Evolutionary conservation across 2,329 filamentous ascomycete species (phyloP).

Genomic region (Ophiognomonia clavigignenti-juglandacearum): DNA sequence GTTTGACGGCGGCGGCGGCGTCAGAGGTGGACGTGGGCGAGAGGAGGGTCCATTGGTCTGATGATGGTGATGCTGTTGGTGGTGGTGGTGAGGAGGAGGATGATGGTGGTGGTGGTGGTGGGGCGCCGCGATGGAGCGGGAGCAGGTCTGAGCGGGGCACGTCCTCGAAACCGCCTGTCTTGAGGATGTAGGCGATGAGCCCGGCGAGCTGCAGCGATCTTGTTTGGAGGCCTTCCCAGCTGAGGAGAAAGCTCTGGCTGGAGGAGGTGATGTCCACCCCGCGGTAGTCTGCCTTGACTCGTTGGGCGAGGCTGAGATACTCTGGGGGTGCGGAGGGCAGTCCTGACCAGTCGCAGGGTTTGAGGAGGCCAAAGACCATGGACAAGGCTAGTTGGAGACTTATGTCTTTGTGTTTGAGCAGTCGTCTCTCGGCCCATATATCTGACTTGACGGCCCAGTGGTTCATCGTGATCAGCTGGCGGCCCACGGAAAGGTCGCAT

Average conservation of each 20-base stretch:
- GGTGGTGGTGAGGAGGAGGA: not conserved
- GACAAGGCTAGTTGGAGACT: slow-evolving; percentile 14
- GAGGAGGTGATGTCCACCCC: slow-evolving; percentile 10
- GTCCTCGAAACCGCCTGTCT: slow-evolving; percentile 10
- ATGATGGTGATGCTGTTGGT: not conserved
- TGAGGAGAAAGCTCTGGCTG: slow-evolving; percentile 14
- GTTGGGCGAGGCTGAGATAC: slow-evolving; percentile 9
- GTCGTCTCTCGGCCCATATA: slow-evolving; percentile 11
- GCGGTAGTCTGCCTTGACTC: slow-evolving; percentile 13
- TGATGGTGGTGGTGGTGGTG: not conserved
- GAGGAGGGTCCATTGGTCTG: not conserved
- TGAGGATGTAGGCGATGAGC: slow-evolving; percentile 13
- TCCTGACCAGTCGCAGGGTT: slow-evolving; percentile 10
- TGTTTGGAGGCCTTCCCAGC: slow-evolving; percentile 17
- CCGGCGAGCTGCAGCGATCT: slow-evolving; percentile 15
- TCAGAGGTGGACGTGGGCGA: not conserved
- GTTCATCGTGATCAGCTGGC: slow-evolving; percentile 14
- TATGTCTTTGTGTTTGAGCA: slow-evolving; percentile 12
- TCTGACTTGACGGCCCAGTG: slow-evolving; percentile 11
- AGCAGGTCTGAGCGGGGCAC: slow-evolving; percentile 14
- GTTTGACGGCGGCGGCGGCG: not conserved
- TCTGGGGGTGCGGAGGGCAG: slow-evolving; percentile 1
- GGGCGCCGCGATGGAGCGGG: slow-evolving; percentile 5
- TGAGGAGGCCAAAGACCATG: slow-evolving; percentile 10
- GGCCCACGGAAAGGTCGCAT: slow-evolving; percentile 12